Evolutionary conservation across 345 rosid genomes (phyloP).

Genomic region (Citrus hindsii): DNA sequence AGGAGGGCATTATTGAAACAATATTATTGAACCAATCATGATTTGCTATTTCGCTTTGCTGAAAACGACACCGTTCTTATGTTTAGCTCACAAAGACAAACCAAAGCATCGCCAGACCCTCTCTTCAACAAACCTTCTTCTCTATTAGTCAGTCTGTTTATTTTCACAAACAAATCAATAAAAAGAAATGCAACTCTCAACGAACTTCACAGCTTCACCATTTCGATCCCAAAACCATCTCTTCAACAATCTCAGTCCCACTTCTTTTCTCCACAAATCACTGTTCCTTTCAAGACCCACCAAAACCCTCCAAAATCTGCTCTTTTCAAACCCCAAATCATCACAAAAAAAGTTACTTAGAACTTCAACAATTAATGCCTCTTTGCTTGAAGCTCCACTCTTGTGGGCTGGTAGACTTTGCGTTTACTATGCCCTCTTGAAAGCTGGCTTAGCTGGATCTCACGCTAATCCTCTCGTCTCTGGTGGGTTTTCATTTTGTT

Average conservation of each 20-base stretch:
- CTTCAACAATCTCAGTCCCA: conserved; percentile 16
- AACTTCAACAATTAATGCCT: conserved; percentile 33
- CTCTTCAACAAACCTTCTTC: neutral
- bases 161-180: neutral
- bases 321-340: conserved; percentile 15
- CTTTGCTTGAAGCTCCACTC: conserved; percentile 67
- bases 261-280: conserved; percentile 29
- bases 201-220: conserved; percentile 31
- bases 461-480: conserved; percentile 73
- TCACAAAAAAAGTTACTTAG: neutral
- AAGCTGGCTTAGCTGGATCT: conserved; percentile 86
- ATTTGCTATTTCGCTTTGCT: too few relatives aligned
- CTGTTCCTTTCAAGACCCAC: conserved; percentile 25
- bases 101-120: too few relatives aligned
- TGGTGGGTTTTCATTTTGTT: conserved; percentile 31
- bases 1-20: too few relatives aligned
- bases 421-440: conserved; percentile 75
- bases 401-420: conserved; percentile 87
- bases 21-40: too few relatives aligned
- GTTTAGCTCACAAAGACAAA: too few relatives aligned
- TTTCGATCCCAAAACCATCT: conserved; percentile 14
- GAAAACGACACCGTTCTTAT: too few relatives aligned
- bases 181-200: conserved; percentile 40
- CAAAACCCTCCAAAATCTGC: conserved; percentile 18
- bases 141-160: too few relatives aligned